Evolutionary conservation across 139 green algal species (phyloP).

Genomic region (Chlorella sorokiniana): DNA sequence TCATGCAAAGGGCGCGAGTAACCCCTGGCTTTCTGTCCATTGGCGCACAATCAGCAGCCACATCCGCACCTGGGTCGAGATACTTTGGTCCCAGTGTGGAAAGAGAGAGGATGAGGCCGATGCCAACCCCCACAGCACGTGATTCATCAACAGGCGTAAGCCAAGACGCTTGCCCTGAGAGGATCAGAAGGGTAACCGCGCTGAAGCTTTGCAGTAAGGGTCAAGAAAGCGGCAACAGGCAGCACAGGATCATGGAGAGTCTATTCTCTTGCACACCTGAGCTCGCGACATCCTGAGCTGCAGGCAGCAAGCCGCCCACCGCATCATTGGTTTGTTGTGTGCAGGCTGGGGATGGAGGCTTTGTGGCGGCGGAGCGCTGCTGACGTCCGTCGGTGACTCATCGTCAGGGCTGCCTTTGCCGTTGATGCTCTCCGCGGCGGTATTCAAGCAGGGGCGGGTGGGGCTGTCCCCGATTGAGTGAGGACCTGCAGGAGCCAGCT

Average conservation of each 20-base stretch:
- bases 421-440: too few species aligned
- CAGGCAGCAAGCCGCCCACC: too few species aligned
- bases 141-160: slow-evolving; percentile 38
- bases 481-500: neutral
- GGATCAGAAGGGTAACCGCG: too few species aligned
- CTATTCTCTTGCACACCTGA: too few species aligned
- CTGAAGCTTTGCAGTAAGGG: neutral
- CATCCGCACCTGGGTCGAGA: slow-evolving; percentile 31
- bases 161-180: slow-evolving; percentile 9
- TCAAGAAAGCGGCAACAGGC: neutral
- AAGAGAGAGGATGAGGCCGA: slow-evolving; percentile 43
- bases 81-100: slow-evolving; percentile 38
- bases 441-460: too few species aligned
- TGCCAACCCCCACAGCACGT: slow-evolving; percentile 46
- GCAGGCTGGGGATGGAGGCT: too few species aligned
- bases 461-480: neutral
- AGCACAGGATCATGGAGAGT: too few species aligned
- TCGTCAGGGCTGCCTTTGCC: too few species aligned
- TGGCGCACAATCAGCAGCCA: neutral
- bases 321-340: too few species aligned
- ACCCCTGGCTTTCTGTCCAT: neutral
- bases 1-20: neutral
- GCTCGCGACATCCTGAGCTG: too few species aligned
- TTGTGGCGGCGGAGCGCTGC: too few species aligned
- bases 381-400: too few species aligned